Evolutionary conservation across 768 basidiomycete species (phyloP).

Genomic region (Phylloporus sp.): DNA sequence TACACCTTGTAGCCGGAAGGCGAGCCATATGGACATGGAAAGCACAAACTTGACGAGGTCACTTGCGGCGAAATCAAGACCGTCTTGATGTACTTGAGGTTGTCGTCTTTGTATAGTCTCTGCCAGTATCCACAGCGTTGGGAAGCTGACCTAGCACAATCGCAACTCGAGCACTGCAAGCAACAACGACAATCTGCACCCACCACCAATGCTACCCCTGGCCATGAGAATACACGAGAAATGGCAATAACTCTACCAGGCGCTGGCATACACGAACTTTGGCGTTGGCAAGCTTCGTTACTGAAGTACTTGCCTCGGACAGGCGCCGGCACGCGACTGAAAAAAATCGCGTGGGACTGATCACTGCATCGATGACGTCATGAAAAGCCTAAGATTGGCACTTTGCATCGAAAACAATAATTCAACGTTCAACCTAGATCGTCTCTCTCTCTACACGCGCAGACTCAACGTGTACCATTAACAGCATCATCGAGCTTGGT

Average conservation of each 20-base stretch:
- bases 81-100: slow-evolving; percentile 1
- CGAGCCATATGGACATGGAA: slow-evolving; percentile 16
- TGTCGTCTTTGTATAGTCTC: slow-evolving; percentile 5
- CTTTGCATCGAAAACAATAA: no score
- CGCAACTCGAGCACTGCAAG: neutral
- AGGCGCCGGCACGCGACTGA: neutral
- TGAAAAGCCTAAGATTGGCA: no score
- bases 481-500: slow-evolving; percentile 9
- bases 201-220: slow-evolving; percentile 5
- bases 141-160: slow-evolving; percentile 12
- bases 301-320: no score
- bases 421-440: neutral
- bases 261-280: neutral
- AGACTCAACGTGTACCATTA: no score
- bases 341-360: neutral
- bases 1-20: neutral
- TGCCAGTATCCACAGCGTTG: slow-evolving; percentile 14
- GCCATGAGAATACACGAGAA: neutral
- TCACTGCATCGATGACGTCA: slow-evolving; percentile 12
- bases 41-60: slow-evolving; percentile 18
- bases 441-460: neutral
- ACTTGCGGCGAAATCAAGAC: slow-evolving; percentile 15
- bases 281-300: neutral
- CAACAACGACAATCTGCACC: neutral
- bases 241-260: neutral